Conservation (phyloP, 2,329 filamentous ascomycete species). For the Pseudocercospora pini-densiflorae region DNA sequence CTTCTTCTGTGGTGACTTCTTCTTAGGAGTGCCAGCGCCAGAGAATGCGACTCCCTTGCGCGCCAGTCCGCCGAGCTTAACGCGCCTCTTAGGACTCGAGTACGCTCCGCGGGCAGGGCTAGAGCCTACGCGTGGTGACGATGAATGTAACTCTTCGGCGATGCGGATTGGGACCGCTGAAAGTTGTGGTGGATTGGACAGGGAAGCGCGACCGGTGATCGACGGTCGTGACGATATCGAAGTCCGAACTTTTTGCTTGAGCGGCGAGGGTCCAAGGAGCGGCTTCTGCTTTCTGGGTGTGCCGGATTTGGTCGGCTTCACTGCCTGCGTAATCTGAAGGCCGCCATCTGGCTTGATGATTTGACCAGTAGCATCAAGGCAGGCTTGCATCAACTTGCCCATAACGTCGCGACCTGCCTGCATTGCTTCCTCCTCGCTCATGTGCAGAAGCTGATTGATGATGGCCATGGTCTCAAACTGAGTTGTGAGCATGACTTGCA, state of each 20-base stretch:
- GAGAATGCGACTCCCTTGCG: conserved; percentile 69
- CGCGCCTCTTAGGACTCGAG: conserved; percentile 76
- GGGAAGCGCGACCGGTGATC: conserved; percentile 9
- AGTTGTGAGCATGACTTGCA: conserved; percentile 83
- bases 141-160: conserved; percentile 25
- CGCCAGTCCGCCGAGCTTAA: conserved; percentile 59
- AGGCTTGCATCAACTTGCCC: conserved; percentile 75
- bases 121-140: conserved; percentile 24
- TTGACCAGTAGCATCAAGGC: conserved; percentile 74
- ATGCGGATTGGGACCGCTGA: conserved; percentile 35
- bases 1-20: conserved; percentile 69
- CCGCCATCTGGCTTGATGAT: conserved; percentile 88
- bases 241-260: conserved; percentile 50
- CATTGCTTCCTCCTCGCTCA: conserved; percentile 84
- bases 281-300: conserved; percentile 75
- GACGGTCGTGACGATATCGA: conserved; percentile 18
- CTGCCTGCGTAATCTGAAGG: conserved; percentile 64
- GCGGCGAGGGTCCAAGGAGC: conserved; percentile 53
- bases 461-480: conserved; percentile 91
- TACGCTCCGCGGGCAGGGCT: conserved; percentile 55
- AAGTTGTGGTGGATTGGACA: conserved; percentile 6
- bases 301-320: conserved; percentile 71
- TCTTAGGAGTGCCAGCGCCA: conserved; percentile 74
- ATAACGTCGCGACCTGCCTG: conserved; percentile 78
- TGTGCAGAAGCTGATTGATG: conserved; percentile 77